Evolutionary conservation across 108 stramenopile species (phyloP).

Genomic region (Nitzschia sp.): DNA sequence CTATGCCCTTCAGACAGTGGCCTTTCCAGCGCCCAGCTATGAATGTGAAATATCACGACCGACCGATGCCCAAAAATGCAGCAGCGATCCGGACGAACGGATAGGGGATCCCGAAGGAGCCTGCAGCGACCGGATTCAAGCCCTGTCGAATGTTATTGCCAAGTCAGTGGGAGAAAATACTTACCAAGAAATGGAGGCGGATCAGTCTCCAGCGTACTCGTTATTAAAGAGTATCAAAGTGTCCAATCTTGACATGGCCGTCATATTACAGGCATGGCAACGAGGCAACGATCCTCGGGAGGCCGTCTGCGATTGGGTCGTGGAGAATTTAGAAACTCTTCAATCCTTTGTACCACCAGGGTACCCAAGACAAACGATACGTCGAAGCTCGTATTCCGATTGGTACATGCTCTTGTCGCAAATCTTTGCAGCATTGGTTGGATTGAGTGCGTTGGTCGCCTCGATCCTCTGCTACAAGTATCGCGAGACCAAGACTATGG

Average conservation of each 20-base stretch:
- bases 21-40: conserved; percentile 15
- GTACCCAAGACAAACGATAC: conserved; percentile 6
- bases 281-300: conserved; percentile 27
- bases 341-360: conserved; percentile 17
- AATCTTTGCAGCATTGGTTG: conserved; percentile 11
- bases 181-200: background rate
- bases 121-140: conserved; percentile 17
- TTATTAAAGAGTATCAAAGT: conserved; percentile 10
- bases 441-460: conserved; percentile 1
- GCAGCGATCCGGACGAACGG: conserved; percentile 1
- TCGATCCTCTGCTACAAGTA: conserved; percentile 17
- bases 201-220: conserved; percentile 24
- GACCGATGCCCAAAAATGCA: conserved; percentile 12
- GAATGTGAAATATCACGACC: conserved; percentile 12
- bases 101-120: conserved; percentile 17
- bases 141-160: conserved; percentile 6
- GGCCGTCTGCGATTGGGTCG: conserved; percentile 41
- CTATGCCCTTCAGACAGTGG: conserved; percentile 22
- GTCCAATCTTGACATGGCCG: conserved; percentile 12
- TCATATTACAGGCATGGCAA: conserved; percentile 19
- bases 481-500: conserved; percentile 21
- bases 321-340: conserved; percentile 27
- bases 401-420: conserved; percentile 3
- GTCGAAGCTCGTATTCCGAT: background rate
- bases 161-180: background rate